phyloP scores from a whole-genome alignment of 768 basidiomycete species.

The Amanita molliuscula region DNA sequence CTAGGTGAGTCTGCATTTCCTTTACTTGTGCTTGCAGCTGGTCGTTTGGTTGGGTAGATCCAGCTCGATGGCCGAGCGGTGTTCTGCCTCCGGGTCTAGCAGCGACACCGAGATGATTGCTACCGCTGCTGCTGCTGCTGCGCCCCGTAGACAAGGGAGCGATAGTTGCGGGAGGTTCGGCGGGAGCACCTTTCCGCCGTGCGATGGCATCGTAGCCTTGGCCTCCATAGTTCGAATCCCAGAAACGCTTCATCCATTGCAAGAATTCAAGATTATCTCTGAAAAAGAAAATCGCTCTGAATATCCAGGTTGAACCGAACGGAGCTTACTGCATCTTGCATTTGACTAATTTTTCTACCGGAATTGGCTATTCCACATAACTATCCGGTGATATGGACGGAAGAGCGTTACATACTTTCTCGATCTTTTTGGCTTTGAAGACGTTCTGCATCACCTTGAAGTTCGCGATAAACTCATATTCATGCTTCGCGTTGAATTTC shows the following conservation, averaged over 20 bases:
- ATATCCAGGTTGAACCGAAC: background rate
- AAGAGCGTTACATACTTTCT: conserved; percentile 55
- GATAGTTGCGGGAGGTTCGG: conserved; percentile 72
- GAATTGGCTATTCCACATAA: conserved; percentile 61
- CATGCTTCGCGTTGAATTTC: conserved; percentile 93
- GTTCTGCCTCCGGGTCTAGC: conserved; percentile 59
- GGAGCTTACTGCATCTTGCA: conserved; percentile 96
- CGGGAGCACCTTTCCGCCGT: conserved; percentile 66
- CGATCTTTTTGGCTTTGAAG: conserved; percentile 90
- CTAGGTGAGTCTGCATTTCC: conserved; percentile 74
- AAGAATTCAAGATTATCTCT: conserved; percentile 98
- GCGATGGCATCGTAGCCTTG: conserved; percentile 79
- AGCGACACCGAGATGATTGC: conserved; percentile 13
- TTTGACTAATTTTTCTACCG: conserved; percentile 87
- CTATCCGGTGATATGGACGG: background rate
- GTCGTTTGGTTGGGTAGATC: conserved; percentile 57
- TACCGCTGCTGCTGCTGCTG: conserved; percentile 20
- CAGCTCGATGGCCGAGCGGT: conserved; percentile 56
- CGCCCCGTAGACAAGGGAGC: conserved; percentile 47
- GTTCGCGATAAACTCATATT: conserved; percentile 93
- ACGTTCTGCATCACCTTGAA: conserved; percentile 91
- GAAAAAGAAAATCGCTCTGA: background rate
- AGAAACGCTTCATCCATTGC: conserved; percentile 95
- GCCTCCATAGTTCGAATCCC: conserved; percentile 88
- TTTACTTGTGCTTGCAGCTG: conserved; percentile 66